Conservation (phyloP, 352 stramenopile species). For the Globisporangium takayamanum region DNA sequence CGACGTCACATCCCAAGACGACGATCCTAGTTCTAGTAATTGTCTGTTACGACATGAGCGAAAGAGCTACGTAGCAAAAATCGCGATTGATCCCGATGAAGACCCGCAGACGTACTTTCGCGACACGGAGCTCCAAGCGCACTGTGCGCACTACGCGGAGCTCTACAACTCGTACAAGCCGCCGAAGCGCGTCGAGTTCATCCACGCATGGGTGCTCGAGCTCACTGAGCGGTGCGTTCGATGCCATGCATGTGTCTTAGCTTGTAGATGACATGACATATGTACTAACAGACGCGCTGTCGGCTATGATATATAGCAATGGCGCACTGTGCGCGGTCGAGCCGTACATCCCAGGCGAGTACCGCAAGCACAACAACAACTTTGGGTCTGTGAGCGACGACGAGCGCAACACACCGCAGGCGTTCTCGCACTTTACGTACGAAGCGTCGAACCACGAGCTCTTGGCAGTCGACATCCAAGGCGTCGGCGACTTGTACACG, state of each 20-base stretch:
- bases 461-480: slow-evolving; percentile 94
- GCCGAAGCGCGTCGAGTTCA: slow-evolving; percentile 78
- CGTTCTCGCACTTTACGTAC: slow-evolving; percentile 94
- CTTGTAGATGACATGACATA: background rate
- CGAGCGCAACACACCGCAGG: slow-evolving; percentile 80
- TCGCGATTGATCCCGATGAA: slow-evolving; percentile 84
- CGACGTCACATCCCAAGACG: slow-evolving; percentile 35
- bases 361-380: slow-evolving; percentile 89
- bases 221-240: slow-evolving; percentile 43
- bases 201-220: slow-evolving; percentile 79
- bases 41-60: background rate
- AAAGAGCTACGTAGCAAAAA: slow-evolving; percentile 77
- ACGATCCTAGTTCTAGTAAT: slow-evolving; percentile 1
- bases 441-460: slow-evolving; percentile 89
- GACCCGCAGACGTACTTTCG: slow-evolving; percentile 86
- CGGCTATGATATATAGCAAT: slow-evolving; percentile 17
- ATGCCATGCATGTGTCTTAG: background rate
- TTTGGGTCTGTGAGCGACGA: slow-evolving; percentile 82
- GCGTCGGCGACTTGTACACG: slow-evolving; percentile 94
- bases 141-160: slow-evolving; percentile 78
- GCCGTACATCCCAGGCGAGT: slow-evolving; percentile 76
- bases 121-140: slow-evolving; percentile 83
- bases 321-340: slow-evolving; percentile 72
- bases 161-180: slow-evolving; percentile 85
- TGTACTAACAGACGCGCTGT: background rate